phyloP scores from a whole-genome alignment of 352 stramenopile genomes.

The Plasmopara halstedii region DNA sequence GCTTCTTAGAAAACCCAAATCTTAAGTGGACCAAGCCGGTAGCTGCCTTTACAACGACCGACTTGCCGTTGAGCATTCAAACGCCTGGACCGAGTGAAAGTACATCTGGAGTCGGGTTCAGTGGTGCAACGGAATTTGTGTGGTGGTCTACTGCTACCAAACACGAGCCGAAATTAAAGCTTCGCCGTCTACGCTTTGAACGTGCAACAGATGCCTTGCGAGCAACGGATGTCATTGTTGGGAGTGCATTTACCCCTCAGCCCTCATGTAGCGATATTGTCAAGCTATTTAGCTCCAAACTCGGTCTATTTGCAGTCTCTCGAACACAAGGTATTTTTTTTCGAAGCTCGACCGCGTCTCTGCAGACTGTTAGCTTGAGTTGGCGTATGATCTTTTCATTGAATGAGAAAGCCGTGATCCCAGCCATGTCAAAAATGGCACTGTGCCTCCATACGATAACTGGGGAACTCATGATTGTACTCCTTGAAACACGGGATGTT shows the following conservation, averaged over 20 bases:
- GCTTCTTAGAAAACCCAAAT: constrained; percentile 75
- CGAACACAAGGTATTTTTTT: constrained; percentile 41
- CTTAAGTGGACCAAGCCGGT: constrained; percentile 75
- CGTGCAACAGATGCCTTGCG: constrained; percentile 59
- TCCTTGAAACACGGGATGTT: constrained; percentile 23
- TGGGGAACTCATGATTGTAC: constrained; percentile 60
- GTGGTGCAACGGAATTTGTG: constrained; percentile 44
- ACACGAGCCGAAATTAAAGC: constrained; percentile 50
- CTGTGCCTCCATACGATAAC: constrained; percentile 62
- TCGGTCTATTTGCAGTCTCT: constrained; percentile 70
- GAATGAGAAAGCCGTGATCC: not conserved
- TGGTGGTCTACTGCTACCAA: constrained; percentile 74
- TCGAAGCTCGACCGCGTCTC: constrained; percentile 36
- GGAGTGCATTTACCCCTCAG: constrained; percentile 39
- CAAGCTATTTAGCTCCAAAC: constrained; percentile 41
- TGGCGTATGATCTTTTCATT: constrained; percentile 26
- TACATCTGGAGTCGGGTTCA: constrained; percentile 5
- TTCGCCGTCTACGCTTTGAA: constrained; percentile 67
- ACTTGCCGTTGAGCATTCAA: constrained; percentile 24
- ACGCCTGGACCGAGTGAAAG: not conserved
- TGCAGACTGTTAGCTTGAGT: constrained; percentile 28
- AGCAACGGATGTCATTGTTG: constrained; percentile 64
- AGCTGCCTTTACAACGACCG: constrained; percentile 40
- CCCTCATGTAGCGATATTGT: constrained; percentile 23
- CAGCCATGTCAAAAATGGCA: constrained; percentile 14